Conservation (phyloP, 805 yeast genomes). For the Starmera caribaea region DNA sequence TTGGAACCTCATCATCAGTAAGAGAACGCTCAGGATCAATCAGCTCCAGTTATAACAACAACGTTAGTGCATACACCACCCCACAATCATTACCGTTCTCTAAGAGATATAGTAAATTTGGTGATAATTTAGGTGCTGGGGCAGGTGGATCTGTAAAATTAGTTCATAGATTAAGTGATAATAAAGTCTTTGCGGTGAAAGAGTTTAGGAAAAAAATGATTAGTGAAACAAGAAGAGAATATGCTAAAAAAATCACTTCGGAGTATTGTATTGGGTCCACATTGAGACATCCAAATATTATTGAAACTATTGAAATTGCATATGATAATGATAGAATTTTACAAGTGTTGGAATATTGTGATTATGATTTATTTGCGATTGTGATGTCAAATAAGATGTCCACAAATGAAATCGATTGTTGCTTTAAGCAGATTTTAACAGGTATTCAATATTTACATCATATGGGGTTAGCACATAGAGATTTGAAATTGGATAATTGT, state of each 20-base stretch:
- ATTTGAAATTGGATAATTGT: conserved; percentile 86
- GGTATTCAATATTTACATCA: conserved; percentile 77
- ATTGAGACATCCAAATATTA: conserved; percentile 79
- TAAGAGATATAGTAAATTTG: conserved; percentile 71
- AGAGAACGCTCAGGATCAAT: conserved; percentile 18
- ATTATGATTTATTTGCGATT: conserved; percentile 84
- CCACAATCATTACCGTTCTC: conserved; percentile 46
- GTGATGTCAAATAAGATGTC: conserved; percentile 91
- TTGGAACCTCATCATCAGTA: conserved; percentile 11
- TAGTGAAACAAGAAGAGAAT: conserved; percentile 72
- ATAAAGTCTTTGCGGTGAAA: conserved; percentile 78
- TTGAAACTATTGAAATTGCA: conserved; percentile 84
- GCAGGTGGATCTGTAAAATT: conserved; percentile 89
- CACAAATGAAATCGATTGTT: conserved; percentile 70
- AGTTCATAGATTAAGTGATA: conserved; percentile 57
- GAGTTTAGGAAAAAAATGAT: conserved; percentile 75
- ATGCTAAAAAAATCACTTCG: conserved; percentile 85
- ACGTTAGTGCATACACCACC: conserved; percentile 25
- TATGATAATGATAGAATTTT: conserved; percentile 80
- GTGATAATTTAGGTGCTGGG: conserved; percentile 86
- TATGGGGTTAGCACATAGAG: conserved; percentile 86
- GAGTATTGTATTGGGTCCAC: conserved; percentile 94
- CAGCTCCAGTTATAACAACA: conserved; percentile 26
- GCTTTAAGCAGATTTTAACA: conserved; percentile 76
- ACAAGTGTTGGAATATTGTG: conserved; percentile 94